Evolutionary conservation across 2,329 filamentous ascomycete genomes (phyloP), one percentile per base, ranked within the genome.

Genomic region (Coleophoma eucalyptorum): DNA sequence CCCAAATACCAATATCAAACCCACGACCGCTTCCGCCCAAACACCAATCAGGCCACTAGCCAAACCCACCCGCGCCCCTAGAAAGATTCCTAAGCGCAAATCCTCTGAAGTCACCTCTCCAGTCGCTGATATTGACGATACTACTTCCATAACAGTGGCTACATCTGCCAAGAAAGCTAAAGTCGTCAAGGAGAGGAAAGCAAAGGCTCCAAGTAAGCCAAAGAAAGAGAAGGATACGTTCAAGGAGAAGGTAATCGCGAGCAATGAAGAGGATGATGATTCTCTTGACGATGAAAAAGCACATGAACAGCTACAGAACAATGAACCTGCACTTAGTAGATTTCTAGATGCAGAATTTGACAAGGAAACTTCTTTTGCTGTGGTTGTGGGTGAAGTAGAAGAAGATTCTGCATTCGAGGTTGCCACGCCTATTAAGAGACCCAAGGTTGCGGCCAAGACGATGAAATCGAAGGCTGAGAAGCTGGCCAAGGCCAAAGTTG

Each of bases 401-500:
- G 42, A 38, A 6, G 35, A 20, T 42, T 42, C n/a, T 6, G 40
- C 40, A 21, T 42, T 42, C 16, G 18, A 42, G 21, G 18, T 26
- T 26, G 6, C 40, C 1, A 19, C 40, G 19, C 40, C 40, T 5
- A 13, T 42, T 6, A 42, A 42, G 40, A 42, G 19, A 42, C 26
- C 4, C 26, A 26, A 26, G 5, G 26, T 26, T 26, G 26, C 26
- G 26, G 26, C 26, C 26, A 26, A 8, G 26, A 26, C 26, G 4
- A 26, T 15, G 3, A 48, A 26, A 46, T 35, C 51, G 7, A 60
- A 62, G 47, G 55, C 60, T 18, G 50, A 52, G 43, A 62, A 60
- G 19, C 8, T 12, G 34, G 12, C n/a, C 34, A 43, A 32, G 20
- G n/a, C 43, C 18, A 51, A 49, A 15, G 4, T 34, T 16, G 21